Percentiles rank a stretch among this genome's conserved stretches.
These are phyloP conservation scores for Cladosporium halotolerans DNA, from an alignment of 2,329 filamentous ascomycete species.

Conservation along the genomic window DNA sequence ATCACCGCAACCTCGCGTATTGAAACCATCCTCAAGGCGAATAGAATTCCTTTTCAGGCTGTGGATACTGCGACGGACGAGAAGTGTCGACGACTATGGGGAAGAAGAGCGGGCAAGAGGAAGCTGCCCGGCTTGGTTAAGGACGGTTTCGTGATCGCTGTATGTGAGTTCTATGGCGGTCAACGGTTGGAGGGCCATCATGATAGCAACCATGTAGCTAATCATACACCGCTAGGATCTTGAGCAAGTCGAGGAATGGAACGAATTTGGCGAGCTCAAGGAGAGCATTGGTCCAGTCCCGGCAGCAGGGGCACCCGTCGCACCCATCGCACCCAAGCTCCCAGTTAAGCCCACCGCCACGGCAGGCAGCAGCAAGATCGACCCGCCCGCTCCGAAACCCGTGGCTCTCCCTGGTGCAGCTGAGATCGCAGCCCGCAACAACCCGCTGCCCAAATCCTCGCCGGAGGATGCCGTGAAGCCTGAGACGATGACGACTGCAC, in stretches of 20 bases:
- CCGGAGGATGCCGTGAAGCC: conserved; percentile 16
- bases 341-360: conserved; percentile 16
- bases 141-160: conserved; percentile 75
- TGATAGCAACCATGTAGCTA: background rate
- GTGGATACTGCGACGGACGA: conserved; percentile 88
- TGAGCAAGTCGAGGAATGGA: conserved; percentile 95
- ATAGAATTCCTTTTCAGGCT: conserved; percentile 88
- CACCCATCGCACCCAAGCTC: conserved; percentile 21
- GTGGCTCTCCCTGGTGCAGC: conserved; percentile 26
- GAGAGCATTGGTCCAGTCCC: conserved; percentile 62
- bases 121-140: conserved; percentile 88
- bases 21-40: conserved; percentile 92
- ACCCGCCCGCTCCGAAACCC: conserved; percentile 2
- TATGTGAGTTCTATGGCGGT: conserved; percentile 45
- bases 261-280: conserved; percentile 93
- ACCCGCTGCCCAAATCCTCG: conserved; percentile 10
- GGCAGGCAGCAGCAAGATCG: conserved; percentile 13
- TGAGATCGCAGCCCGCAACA: conserved; percentile 22
- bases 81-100: conserved; percentile 82
- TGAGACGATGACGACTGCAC: conserved; percentile 24
- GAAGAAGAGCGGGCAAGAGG: conserved; percentile 73
- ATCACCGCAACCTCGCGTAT: conserved; percentile 92
- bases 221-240: conserved; percentile 60
- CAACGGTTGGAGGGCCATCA: background rate
- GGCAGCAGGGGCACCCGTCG: conserved; percentile 20